Percentiles rank a stretch among this genome's conserved stretches.
Conservation (phyloP, 2,329 filamentous ascomycete genomes). For the Karstenula rhodostoma region DNA sequence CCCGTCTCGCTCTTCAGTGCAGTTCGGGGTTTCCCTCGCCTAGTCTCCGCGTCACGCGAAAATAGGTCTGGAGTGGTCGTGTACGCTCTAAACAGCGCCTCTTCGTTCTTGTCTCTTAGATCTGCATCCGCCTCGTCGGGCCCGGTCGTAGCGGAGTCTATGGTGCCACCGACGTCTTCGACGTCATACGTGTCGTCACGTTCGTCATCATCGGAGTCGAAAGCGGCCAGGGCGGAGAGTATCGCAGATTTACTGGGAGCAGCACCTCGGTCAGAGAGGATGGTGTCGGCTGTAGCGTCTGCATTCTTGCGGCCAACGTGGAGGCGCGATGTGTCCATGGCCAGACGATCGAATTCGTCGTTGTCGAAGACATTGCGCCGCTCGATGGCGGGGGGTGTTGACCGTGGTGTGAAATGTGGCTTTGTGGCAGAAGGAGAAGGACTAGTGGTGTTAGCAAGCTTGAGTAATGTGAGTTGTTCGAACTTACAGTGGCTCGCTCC, state of each 20-base stretch:
- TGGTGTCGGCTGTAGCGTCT: conserved; percentile 72
- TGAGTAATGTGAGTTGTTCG: conserved; percentile 9
- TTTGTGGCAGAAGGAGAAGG: conserved; percentile 24
- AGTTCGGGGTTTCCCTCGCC: conserved; percentile 68
- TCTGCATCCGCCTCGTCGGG: conserved; percentile 65
- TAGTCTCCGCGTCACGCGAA: conserved; percentile 73
- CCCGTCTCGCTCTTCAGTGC: conserved; percentile 77
- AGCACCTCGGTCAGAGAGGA: conserved; percentile 70
- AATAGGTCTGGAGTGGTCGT: conserved; percentile 72
- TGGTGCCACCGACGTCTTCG: conserved; percentile 87
- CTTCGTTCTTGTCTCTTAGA: conserved; percentile 68
- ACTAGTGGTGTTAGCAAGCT: conserved; percentile 29
- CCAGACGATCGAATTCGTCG: conserved; percentile 77
- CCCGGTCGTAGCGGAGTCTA: conserved; percentile 68
- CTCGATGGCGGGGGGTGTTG: conserved; percentile 60
- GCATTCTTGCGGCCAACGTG: conserved; percentile 79
- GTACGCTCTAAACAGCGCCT: conserved; percentile 76
- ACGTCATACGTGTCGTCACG: conserved; percentile 96
- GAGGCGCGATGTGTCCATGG: conserved; percentile 70
- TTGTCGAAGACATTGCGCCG: conserved; percentile 78
- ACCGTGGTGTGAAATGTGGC: conserved; percentile 63
- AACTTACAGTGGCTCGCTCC: conserved; percentile 66
- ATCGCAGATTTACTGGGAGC: conserved; percentile 85
- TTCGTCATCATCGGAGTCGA: conserved; percentile 95
- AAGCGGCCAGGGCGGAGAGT: conserved; percentile 83